Evolutionary conservation across 169 alveolate genomes (phyloP).

Genomic region (Babesia bovis): DNA sequence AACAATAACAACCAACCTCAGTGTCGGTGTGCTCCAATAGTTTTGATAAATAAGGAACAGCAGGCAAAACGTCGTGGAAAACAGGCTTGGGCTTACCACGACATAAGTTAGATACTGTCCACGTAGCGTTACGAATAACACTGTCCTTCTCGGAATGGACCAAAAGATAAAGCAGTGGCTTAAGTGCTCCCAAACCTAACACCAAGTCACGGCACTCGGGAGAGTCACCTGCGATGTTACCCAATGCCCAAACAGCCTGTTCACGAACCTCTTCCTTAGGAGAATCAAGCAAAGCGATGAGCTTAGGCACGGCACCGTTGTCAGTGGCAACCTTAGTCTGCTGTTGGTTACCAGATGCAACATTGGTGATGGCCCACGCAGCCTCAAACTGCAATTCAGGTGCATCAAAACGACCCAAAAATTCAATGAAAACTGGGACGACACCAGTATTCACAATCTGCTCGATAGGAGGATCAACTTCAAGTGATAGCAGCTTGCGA

Average conservation of each 20-base stretch:
- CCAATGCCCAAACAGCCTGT: constrained; percentile 98
- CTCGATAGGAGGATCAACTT: constrained; percentile 92
- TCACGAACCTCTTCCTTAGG: constrained; percentile 93
- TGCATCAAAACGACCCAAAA: constrained; percentile 80
- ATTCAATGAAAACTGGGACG: constrained; percentile 90
- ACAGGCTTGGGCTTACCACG: constrained; percentile 93
- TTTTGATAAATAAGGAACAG: constrained; percentile 87
- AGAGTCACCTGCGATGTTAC: constrained; percentile 97
- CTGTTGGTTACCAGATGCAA: constrained; percentile 94
- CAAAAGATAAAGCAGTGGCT: constrained; percentile 79
- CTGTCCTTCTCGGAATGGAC: constrained; percentile 84
- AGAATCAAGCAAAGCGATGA: constrained; percentile 83
- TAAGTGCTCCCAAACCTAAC: constrained; percentile 85
- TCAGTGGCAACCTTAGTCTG: constrained; percentile 89
- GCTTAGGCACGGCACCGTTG: constrained; percentile 82
- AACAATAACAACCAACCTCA: constrained; percentile 67
- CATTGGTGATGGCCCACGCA: constrained; percentile 94
- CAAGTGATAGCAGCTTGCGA: constrained; percentile 89
- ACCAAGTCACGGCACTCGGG: constrained; percentile 91
- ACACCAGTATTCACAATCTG: constrained; percentile 93
- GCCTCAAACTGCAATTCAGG: constrained; percentile 97
- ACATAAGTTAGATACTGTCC: constrained; percentile 94
- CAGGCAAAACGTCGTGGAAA: constrained; percentile 80
- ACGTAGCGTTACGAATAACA: constrained; percentile 92
- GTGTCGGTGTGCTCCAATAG: constrained; percentile 83